Percentiles rank a stretch among this genome's conserved stretches.
Conservation (phyloP, 495 filamentous ascomycete genomes). For the Tetracladium marchalianum region DNA sequence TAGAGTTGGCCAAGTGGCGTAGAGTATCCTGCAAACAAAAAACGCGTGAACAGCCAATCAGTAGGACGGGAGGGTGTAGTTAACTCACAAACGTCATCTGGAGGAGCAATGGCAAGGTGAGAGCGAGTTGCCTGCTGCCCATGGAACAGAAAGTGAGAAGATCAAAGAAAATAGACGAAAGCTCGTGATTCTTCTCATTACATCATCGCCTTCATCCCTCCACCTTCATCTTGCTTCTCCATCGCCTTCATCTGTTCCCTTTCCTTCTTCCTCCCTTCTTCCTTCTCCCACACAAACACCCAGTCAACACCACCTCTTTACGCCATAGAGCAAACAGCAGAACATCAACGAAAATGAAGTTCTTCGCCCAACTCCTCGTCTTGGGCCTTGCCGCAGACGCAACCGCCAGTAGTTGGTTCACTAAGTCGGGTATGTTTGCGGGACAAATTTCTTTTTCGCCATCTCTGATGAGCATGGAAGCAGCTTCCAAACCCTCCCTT, state of each 20-base stretch:
- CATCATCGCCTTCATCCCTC: background rate
- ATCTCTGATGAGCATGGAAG: background rate
- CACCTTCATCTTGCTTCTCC: background rate
- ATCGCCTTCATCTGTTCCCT: background rate
- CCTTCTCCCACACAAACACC: background rate
- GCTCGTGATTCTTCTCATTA: too few species aligned
- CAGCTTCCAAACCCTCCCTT: background rate
- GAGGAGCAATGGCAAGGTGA: too few species aligned
- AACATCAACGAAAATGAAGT: constrained; percentile 51
- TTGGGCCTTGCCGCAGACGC: constrained; percentile 60
- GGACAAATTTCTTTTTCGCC: background rate
- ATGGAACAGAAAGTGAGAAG: too few species aligned
- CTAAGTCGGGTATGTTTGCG: constrained; percentile 59
- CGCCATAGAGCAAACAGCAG: background rate
- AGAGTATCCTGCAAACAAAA: too few species aligned
- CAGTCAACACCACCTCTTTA: background rate
- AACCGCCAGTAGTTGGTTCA: constrained; percentile 69
- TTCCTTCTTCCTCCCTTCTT: background rate
- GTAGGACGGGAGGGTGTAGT: too few species aligned
- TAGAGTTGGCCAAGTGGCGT: too few species aligned
- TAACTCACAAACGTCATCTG: too few species aligned
- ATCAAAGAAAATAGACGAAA: too few species aligned
- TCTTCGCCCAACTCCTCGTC: constrained; percentile 58
- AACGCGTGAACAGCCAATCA: too few species aligned
- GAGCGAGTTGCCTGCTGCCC: too few species aligned